Evolutionary conservation across 1,139 yeast genomes (phyloP).

Genomic region (Debaryomycetaceae sp.): DNA sequence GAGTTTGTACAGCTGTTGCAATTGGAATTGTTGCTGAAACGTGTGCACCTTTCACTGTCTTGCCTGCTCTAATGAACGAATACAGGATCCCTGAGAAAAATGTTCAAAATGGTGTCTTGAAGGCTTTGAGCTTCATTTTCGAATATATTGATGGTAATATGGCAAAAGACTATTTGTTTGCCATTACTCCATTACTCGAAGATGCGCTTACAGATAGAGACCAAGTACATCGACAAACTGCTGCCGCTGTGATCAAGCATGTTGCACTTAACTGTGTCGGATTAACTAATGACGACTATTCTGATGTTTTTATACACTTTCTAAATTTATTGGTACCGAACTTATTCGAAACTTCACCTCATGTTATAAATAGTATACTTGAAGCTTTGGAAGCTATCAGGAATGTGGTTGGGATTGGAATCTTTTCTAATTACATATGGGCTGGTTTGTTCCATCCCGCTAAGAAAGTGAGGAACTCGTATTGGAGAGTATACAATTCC

Average conservation of each 20-base stretch:
- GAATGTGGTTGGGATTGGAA: conserved; percentile 72
- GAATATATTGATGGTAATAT: conserved; percentile 80
- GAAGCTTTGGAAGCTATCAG: conserved; percentile 81
- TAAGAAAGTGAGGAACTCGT: conserved; percentile 74
- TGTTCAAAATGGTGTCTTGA: conserved; percentile 93
- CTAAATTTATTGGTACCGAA: conserved; percentile 79
- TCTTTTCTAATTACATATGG: conserved; percentile 74
- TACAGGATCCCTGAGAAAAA: conserved; percentile 89
- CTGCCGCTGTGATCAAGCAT: conserved; percentile 83
- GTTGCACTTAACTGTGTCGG: conserved; percentile 81
- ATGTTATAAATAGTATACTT: conserved; percentile 77
- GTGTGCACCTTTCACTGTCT: conserved; percentile 88
- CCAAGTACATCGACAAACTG: conserved; percentile 92
- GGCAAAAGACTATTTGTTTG: conserved; percentile 79
- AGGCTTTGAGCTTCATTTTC: conserved; percentile 88
- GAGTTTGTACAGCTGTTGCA: conserved; percentile 98
- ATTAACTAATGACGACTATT: conserved; percentile 68
- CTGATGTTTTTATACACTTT: conserved; percentile 58
- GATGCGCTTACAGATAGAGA: conserved; percentile 93
- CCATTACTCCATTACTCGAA: conserved; percentile 76
- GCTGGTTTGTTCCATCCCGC: conserved; percentile 95
- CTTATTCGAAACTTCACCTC: conserved; percentile 90
- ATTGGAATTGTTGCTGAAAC: conserved; percentile 95
- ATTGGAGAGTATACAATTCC: conserved; percentile 79
- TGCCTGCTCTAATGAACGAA: conserved; percentile 97